phyloP scores from a whole-genome alignment of 2,329 filamentous ascomycete species.

The Colletotrichum sp. region DNA sequence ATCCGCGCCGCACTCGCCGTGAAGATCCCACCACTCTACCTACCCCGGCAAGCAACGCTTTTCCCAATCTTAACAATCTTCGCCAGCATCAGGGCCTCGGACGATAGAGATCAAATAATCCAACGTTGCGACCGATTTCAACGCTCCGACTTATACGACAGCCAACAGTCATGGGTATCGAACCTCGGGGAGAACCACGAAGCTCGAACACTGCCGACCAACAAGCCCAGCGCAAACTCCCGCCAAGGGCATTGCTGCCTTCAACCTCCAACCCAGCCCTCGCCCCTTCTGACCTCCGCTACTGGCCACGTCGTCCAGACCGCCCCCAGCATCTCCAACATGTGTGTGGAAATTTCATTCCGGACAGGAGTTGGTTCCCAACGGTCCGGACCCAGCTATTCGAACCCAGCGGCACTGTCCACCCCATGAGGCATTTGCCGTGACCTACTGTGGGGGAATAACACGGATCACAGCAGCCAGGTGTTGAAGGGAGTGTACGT shows the following conservation, averaged over 20 bases:
- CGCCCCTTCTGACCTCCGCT: background rate
- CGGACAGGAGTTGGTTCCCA: background rate
- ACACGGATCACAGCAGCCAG: background rate
- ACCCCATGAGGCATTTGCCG: background rate
- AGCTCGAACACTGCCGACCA: background rate
- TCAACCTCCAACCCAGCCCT: background rate
- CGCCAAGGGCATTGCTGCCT: background rate
- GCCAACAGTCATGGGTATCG: background rate
- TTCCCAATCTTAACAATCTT: background rate
- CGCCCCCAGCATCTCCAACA: background rate
- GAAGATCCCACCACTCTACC: background rate
- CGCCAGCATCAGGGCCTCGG: background rate
- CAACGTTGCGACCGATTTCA: background rate
- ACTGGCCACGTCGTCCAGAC: background rate
- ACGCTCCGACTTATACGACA: background rate
- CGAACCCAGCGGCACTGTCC: no score
- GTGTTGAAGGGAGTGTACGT: background rate
- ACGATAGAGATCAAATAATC: background rate
- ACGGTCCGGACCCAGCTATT: background rate
- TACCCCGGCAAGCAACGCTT: background rate
- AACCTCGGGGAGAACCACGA: background rate
- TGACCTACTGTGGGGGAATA: background rate
- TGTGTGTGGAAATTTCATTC: background rate
- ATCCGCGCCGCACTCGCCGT: background rate
- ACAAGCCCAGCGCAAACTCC: background rate